Conservation (phyloP, 768 basidiomycete species). For the Peribolospora kevripleyi region DNA sequence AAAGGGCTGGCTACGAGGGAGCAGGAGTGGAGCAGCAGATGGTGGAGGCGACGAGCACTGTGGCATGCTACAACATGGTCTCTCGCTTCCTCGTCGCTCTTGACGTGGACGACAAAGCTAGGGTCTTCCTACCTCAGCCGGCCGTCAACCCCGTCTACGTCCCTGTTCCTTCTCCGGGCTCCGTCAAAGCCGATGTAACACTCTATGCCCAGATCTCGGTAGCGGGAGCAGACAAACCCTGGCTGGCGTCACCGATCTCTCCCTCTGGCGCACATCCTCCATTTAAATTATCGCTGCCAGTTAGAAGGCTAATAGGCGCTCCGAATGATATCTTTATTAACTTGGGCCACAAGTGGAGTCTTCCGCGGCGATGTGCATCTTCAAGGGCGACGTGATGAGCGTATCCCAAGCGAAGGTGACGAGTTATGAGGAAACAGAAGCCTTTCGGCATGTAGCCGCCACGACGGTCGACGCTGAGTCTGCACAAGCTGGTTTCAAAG, state of each 20-base stretch:
- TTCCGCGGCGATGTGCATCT: too few species aligned
- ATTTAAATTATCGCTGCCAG: too few species aligned
- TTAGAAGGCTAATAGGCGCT: too few species aligned
- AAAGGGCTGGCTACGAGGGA: background rate
- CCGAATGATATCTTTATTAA: too few species aligned
- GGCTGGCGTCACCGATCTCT: slow-evolving; percentile 17
- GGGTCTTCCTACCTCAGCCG: slow-evolving; percentile 10
- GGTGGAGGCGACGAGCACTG: slow-evolving; percentile 27
- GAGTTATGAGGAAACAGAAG: too few species aligned
- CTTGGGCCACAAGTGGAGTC: too few species aligned
- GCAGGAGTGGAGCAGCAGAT: slow-evolving; percentile 17
- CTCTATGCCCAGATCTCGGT: background rate
- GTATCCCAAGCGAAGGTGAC: too few species aligned
- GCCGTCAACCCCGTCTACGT: background rate
- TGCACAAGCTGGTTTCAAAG: too few species aligned
- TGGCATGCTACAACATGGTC: slow-evolving; percentile 42
- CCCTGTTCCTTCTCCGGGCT: background rate
- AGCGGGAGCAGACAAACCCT: slow-evolving; percentile 12
- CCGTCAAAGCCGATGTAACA: background rate
- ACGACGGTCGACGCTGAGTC: too few species aligned
- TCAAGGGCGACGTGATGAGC: too few species aligned
- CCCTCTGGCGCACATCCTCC: slow-evolving; percentile 17
- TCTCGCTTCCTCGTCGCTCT: slow-evolving; percentile 38
- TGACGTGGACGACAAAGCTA: slow-evolving; percentile 33
- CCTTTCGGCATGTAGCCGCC: too few species aligned